phyloP scores from a whole-genome alignment of 1,284 basidiomycete genomes.

The Ustilago shanxiensis region DNA sequence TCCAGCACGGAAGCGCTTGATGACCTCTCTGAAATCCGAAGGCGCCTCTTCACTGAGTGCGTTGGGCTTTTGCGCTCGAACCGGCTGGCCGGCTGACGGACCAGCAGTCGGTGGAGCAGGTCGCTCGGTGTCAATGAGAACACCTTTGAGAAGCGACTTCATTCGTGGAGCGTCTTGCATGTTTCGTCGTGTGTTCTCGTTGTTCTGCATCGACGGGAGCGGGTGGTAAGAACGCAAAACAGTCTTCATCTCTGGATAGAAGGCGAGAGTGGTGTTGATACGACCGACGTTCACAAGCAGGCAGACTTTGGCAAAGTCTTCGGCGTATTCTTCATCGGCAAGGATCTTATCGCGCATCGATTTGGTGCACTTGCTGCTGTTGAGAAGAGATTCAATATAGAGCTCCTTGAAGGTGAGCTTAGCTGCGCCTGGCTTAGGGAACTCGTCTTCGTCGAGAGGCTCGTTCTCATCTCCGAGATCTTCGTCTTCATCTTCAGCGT shows the following conservation, averaged over 20 bases:
- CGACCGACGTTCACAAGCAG: slow-evolving; percentile 90
- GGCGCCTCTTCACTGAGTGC: slow-evolving; percentile 62
- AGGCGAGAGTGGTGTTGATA: slow-evolving; percentile 93
- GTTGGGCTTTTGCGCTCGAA: slow-evolving; percentile 43
- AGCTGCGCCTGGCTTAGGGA: slow-evolving; percentile 55
- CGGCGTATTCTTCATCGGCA: slow-evolving; percentile 81
- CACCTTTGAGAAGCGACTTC: slow-evolving; percentile 81
- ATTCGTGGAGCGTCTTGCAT: slow-evolving; percentile 85
- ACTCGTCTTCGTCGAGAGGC: slow-evolving; percentile 47
- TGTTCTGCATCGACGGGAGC: slow-evolving; percentile 81
- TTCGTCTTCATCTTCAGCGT: slow-evolving; percentile 32
- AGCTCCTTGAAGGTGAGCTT: slow-evolving; percentile 80
- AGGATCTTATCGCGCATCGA: slow-evolving; percentile 86
- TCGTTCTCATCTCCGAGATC: slow-evolving; percentile 43
- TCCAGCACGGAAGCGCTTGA: slow-evolving; percentile 52
- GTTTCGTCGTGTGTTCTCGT: slow-evolving; percentile 76
- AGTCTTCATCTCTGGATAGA: slow-evolving; percentile 81
- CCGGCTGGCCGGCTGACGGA: slow-evolving; percentile 48
- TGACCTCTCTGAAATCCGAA: slow-evolving; percentile 58
- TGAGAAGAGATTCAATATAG: slow-evolving; percentile 83
- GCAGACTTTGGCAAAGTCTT: slow-evolving; percentile 83
- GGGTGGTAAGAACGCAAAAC: slow-evolving; percentile 84
- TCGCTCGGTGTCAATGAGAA: slow-evolving; percentile 79
- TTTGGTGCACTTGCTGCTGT: slow-evolving; percentile 85
- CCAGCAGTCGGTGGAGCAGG: slow-evolving; percentile 60